Conservation (phyloP, 2,329 filamentous ascomycete species). For the Calonectria hongkongensis region DNA sequence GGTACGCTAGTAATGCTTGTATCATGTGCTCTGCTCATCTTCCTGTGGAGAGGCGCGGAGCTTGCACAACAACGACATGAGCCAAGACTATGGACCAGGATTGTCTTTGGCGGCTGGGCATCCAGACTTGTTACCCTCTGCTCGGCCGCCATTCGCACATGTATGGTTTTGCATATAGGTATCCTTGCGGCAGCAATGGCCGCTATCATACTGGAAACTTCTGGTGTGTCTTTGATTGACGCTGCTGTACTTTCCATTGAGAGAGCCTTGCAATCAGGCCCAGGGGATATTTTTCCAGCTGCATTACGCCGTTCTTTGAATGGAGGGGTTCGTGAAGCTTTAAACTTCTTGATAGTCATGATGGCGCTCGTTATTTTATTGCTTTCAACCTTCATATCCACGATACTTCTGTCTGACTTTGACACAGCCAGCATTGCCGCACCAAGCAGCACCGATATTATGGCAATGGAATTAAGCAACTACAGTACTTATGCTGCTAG, state of each 20-base stretch:
- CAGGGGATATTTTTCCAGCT: background rate
- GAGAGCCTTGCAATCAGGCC: background rate
- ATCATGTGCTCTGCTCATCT: background rate
- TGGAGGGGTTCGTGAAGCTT: background rate
- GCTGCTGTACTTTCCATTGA: background rate
- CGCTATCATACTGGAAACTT: background rate
- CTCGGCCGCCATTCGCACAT: background rate
- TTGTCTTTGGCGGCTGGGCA: background rate
- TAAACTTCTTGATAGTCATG: background rate
- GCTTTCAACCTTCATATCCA: conserved; percentile 8
- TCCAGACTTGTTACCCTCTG: background rate
- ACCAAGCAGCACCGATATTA: background rate
- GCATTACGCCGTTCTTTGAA: background rate
- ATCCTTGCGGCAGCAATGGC: background rate
- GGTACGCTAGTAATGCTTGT: background rate
- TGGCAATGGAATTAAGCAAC: background rate
- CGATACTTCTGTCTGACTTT: background rate
- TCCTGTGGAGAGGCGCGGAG: background rate
- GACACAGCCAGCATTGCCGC: background rate
- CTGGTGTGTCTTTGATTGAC: background rate
- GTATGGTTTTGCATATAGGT: background rate
- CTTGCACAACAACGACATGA: conserved; percentile 2
- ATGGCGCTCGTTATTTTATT: background rate
- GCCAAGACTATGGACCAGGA: background rate
- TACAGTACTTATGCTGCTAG: background rate